Evolutionary conservation across 371 early-diverging fungal genomes (phyloP), one percentile per base, ranked within the genome.

Genomic region (Dinochytrium kinnereticum): DNA sequence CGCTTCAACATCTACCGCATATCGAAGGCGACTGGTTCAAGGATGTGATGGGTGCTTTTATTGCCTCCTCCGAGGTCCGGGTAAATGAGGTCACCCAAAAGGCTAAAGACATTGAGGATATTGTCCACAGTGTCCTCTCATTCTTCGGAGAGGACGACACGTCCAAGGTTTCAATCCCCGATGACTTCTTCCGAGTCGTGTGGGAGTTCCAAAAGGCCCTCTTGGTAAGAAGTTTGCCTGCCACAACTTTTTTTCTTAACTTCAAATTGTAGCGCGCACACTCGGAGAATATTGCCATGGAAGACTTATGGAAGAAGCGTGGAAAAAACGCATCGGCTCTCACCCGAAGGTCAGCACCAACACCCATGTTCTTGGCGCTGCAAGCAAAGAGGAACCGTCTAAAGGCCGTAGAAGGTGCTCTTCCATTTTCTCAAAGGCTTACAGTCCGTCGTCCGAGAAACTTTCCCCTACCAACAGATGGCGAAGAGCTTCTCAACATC

Each of bases 21-120:
- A 81, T 81, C 28, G 85, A 86, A 28, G 88, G 87, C 26, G 91
- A 91, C 67, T 79, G 84, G 26, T 94, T 92, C 79, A 75, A 86
- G 15, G 84, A 87, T 30, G 77, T 88, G 2, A 91, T 92, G 91
- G 85, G 88, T 75, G 87, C 64, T 13, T 81, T 81, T 69, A 64
- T 57, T 0, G 50, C 53, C 13, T 21, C 44, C 28, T 68, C 78
- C 17, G 73, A 73, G 24, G 66, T 73, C 24, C 65, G 69, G 17
- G 57, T 78, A 21, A 61, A 70, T 26, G 69, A 69, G 24, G 38
- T 78, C 0, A 71, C 72, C 57, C 67, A 67, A 39, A 69, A 65
- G 65, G 70, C 77, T 1, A 70, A 59, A 24, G 68, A 51, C 10
- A 68, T 81, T 21, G 76, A 78, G 64, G 49, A 59, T 39, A 71